Conservation (phyloP, 345 rosid species). For the Aquilaria malaccensis region DNA sequence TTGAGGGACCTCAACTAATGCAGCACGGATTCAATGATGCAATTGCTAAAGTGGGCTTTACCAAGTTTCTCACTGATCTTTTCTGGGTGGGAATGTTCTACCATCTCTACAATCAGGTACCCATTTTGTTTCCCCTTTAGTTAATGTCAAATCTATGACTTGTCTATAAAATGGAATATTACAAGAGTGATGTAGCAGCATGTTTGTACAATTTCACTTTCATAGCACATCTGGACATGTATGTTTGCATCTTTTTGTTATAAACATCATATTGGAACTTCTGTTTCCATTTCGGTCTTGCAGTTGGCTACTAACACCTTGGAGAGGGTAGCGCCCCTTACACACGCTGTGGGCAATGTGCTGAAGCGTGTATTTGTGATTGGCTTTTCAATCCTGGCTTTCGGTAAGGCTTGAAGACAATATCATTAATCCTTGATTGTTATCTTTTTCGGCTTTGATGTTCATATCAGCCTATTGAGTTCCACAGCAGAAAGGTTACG, state of each 20-base stretch:
- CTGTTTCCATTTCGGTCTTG: constrained; percentile 11
- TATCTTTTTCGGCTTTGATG: background rate
- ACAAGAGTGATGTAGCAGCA: background rate
- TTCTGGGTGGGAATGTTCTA: constrained; percentile 99
- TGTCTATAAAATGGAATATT: background rate
- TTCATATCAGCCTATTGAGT: background rate
- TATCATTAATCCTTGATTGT: background rate
- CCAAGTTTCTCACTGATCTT: constrained; percentile 82
- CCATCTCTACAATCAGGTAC: constrained; percentile 96
- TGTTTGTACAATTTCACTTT: no score
- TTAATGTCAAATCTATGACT: background rate
- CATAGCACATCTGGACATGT: no score
- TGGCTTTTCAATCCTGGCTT: constrained; percentile 77
- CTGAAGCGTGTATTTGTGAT: constrained; percentile 96
- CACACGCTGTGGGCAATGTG: constrained; percentile 98
- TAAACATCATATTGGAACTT: background rate
- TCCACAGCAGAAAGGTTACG: no score
- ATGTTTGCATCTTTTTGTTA: background rate
- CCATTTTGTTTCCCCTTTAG: background rate
- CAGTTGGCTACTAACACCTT: constrained; percentile 96
- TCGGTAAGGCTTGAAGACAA: constrained; percentile 38
- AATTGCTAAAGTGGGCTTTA: constrained; percentile 80
- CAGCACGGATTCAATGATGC: constrained; percentile 74
- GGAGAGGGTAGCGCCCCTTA: constrained; percentile 97
- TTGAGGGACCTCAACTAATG: constrained; percentile 86